phyloP scores from a whole-genome alignment of 176 grass and related monocot genomes.

The sorghum (Sorghum bicolor) region DNA sequence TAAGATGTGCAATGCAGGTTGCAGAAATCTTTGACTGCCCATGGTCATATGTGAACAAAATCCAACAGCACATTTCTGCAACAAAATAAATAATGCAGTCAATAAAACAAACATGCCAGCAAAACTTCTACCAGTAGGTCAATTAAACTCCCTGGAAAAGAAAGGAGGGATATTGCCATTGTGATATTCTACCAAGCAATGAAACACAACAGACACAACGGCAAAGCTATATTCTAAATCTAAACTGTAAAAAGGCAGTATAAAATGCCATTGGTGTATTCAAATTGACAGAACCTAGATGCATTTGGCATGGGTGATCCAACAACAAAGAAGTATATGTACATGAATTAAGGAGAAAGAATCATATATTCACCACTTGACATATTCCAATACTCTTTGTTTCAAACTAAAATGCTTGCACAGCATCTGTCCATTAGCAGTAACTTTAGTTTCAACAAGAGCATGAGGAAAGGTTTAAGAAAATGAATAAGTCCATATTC shows the following conservation, averaged over 20 bases:
- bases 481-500: not conserved
- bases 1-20: not conserved
- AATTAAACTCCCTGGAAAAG: not conserved
- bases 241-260: not conserved
- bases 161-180: not conserved
- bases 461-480: not conserved
- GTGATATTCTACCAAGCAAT: not conserved
- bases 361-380: not conserved
- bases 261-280: not conserved
- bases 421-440: not conserved
- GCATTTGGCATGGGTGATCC: not conserved
- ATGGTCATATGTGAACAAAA: not conserved
- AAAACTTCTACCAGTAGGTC: not conserved
- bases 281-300: not conserved
- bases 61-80: conserved; percentile 5
- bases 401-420: not conserved
- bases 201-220: not conserved
- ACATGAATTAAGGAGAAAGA: not conserved
- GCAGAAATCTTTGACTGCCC: not conserved
- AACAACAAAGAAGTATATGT: not conserved
- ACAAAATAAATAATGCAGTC: conserved; percentile 15
- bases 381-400: not conserved
- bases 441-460: conserved; percentile 13
- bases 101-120: not conserved
- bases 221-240: not conserved